Conservation (phyloP, 2,329 filamentous ascomycete species). For the Pseudogymnoascus sp. region DNA sequence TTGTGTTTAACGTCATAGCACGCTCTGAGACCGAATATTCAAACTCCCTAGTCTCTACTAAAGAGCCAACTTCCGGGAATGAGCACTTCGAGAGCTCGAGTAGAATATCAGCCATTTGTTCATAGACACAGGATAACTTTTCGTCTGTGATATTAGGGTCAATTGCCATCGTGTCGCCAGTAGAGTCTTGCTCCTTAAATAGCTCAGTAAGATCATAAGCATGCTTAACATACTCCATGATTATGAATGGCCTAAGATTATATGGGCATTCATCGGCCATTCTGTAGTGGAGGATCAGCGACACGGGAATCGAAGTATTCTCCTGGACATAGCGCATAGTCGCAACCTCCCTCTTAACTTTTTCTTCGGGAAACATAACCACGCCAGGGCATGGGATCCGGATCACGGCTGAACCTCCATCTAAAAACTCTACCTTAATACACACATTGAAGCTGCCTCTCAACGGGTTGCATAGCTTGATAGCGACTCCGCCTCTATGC, state of each 20-base stretch:
- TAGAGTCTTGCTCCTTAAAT: constrained; percentile 18
- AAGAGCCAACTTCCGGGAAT: constrained; percentile 17
- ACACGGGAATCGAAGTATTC: constrained; percentile 22
- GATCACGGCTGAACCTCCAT: constrained; percentile 9
- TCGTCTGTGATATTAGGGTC: constrained; percentile 16
- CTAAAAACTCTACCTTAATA: not conserved
- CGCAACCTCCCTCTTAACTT: constrained; percentile 24
- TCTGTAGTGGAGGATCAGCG: constrained; percentile 20
- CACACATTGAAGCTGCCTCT: not conserved
- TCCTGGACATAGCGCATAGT: constrained; percentile 19
- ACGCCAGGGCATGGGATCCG: constrained; percentile 12
- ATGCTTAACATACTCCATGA: constrained; percentile 29
- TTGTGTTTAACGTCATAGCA: constrained; percentile 18
- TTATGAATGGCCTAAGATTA: constrained; percentile 30
- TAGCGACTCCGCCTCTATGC: not conserved
- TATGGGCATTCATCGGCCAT: constrained; percentile 12
- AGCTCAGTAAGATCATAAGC: constrained; percentile 18
- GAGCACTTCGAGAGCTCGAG: constrained; percentile 14
- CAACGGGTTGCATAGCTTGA: not conserved
- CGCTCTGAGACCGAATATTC: constrained; percentile 11
- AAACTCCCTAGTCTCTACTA: constrained; percentile 8
- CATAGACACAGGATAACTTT: constrained; percentile 12
- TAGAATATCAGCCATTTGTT: constrained; percentile 14
- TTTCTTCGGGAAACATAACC: constrained; percentile 16
- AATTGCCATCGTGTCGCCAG: constrained; percentile 15